These are phyloP conservation scores for Polyrhizophydium stewartii DNA, from an alignment of 371 early-diverging fungal genomes.

Conservation along the genomic window DNA sequence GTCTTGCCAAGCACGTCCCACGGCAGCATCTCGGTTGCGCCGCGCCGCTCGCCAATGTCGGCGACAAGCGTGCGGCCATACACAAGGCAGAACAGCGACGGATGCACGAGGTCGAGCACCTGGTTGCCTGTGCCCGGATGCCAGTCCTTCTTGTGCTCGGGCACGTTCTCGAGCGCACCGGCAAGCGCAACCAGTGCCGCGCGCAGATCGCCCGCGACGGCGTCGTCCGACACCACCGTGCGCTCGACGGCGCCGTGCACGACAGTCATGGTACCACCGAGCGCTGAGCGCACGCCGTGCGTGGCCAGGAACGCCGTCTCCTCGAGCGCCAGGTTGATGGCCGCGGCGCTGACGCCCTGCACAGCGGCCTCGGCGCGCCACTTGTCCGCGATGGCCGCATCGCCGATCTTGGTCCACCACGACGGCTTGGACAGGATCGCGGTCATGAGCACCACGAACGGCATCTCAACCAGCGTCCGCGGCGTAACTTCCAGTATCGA, in stretches of 20 bases:
- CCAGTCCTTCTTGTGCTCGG: constrained; percentile 10
- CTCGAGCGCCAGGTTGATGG: background rate
- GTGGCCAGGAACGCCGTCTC: background rate
- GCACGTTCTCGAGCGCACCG: constrained; percentile 7
- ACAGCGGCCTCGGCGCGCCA: background rate
- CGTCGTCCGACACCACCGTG: background rate
- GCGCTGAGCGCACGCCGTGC: background rate
- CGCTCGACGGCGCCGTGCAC: background rate
- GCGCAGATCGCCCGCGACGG: background rate
- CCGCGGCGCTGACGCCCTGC: background rate
- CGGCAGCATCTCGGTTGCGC: background rate
- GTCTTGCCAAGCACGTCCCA: background rate
- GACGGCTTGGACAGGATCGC: background rate
- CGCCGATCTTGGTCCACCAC: background rate
- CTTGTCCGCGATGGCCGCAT: background rate
- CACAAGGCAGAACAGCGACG: constrained; percentile 49
- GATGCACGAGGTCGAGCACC: constrained; percentile 60
- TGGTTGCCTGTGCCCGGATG: constrained; percentile 49
- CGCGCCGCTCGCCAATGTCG: background rate
- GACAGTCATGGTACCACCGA: background rate
- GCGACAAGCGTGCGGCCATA: constrained; percentile 5
- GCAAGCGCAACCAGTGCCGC: background rate
- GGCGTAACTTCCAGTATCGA: too few species aligned
- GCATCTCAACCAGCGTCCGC: background rate
- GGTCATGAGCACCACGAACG: background rate